Conservation (phyloP, 345 rosid genomes). For the Acer yangbiense region DNA sequence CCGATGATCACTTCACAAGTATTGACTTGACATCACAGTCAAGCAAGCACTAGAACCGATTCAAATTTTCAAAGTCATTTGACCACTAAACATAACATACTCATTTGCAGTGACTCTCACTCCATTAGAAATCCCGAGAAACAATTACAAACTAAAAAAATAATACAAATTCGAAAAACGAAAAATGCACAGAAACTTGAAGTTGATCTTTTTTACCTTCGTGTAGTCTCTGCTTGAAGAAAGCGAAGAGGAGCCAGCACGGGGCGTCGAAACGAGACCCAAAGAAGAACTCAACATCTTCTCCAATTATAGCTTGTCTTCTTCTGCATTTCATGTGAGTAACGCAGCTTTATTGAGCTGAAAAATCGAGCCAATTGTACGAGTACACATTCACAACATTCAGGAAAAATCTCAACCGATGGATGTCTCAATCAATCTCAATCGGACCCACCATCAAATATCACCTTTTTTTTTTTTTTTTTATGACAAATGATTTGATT, state of each 20-base stretch:
- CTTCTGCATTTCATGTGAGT: constrained; percentile 25
- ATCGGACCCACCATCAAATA: constrained; percentile 23
- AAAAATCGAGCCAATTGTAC: neutral
- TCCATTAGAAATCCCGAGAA: neutral
- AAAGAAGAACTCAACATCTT: constrained; percentile 32
- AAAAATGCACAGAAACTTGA: neutral
- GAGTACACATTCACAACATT: constrained; percentile 3
- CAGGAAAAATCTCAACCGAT: constrained; percentile 26
- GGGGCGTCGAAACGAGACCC: constrained; percentile 19
- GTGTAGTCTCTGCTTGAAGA: constrained; percentile 24
- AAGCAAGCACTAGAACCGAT: neutral
- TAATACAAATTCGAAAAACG: no score
- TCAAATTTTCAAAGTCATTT: neutral
- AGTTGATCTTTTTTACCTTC: constrained; percentile 19
- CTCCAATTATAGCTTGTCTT: constrained; percentile 20
- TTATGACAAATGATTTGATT: constrained; percentile 12
- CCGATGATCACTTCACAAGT: neutral
- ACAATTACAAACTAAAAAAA: neutral
- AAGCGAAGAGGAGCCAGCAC: constrained; percentile 15
- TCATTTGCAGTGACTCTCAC: neutral
- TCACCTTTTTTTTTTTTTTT: neutral
- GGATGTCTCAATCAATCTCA: neutral
- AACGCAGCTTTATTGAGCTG: neutral
- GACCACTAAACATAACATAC: neutral
- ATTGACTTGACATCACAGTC: neutral